Conservation (phyloP, 257 asterid species). For the Solanum microdontum region DNA sequence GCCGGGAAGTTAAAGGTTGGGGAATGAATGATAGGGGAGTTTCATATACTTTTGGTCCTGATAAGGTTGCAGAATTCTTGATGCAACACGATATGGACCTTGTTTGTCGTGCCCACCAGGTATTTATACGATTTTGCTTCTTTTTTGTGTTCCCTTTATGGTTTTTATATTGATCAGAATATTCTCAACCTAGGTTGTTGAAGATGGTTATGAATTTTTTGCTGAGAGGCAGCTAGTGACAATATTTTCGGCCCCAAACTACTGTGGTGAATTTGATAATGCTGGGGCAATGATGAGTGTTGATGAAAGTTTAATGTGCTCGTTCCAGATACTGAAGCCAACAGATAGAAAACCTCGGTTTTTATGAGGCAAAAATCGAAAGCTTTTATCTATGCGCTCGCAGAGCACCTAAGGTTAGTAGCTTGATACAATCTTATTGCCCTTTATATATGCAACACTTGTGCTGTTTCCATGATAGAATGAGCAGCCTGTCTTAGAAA, state of each 20-base stretch:
- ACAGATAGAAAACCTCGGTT: conserved; percentile 30
- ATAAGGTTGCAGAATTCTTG: conserved; percentile 70
- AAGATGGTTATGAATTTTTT: conserved; percentile 78
- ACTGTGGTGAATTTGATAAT: conserved; percentile 76
- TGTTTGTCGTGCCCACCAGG: conserved; percentile 80
- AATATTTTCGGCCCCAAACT: conserved; percentile 78
- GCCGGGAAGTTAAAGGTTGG: conserved; percentile 66
- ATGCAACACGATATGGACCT: conserved; percentile 80
- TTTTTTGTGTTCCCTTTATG: neutral
- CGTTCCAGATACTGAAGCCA: conserved; percentile 78
- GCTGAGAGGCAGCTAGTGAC: conserved; percentile 82
- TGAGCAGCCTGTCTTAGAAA: neutral
- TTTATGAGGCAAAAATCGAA: conserved; percentile 8
- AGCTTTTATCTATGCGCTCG: neutral
- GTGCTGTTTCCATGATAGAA: neutral
- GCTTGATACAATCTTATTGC: neutral
- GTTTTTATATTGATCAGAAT: neutral
- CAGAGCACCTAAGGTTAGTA: conserved; percentile 13
- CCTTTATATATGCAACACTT: neutral
- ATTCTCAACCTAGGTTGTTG: conserved; percentile 50
- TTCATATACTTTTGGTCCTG: conserved; percentile 64
- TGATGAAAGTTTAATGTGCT: conserved; percentile 81
- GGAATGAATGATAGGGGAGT: conserved; percentile 82
- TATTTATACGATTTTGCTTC: conserved; percentile 3
- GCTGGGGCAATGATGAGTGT: conserved; percentile 91